Evolutionary conservation across 1,284 basidiomycete genomes (phyloP), one percentile per base, ranked within the genome.

Genomic region (Leucoagaricus sp.): DNA sequence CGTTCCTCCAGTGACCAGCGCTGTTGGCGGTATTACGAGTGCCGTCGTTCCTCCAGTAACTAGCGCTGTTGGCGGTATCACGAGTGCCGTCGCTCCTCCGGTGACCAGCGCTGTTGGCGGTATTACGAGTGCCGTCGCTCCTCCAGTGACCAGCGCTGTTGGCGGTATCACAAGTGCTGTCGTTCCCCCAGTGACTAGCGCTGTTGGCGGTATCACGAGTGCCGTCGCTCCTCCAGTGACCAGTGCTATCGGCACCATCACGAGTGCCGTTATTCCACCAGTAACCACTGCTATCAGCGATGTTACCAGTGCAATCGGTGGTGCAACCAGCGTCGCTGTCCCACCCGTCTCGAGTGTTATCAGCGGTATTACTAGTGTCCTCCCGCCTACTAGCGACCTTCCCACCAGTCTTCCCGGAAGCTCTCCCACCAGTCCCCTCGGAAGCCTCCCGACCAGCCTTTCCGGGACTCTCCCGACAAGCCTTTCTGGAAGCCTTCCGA

Each of bases 151-250:
- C 13, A 58, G 51, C 36, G 45, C n/a, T 13, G 19, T 33, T 29
- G 29, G 46, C 21, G 29, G 19, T 34, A 42, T 17, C 60, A 9
- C 36, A 38, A 31, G 25, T 40, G 17, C 40, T 52, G 42, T 17
- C 28, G 13, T 55, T 31, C n/a, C 49, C n/a, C 29, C 42, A 15
- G 17, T 60, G 8, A 58, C 57, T 15, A 58, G 55, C 47, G 34
- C 17, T 41, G 12, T 44, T 53, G 8, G 50, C 21, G 28, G 23
- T 10, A n/a, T 46, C 23, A 49, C 38, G 19, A 57, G 26, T 28
- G 41, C 13, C 46, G 31, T 45, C 29, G 23, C 31, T 19, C 26
- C 44, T 36, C 45, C 53, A 21, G 12, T 28, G 7, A 40, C 45
- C 44, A 40, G 23, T 41, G 10, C 25, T 13, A 17, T 33, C 19